phyloP scores from a whole-genome alignment of 805 yeast genomes.

The Pachysolen tannophilus region DNA sequence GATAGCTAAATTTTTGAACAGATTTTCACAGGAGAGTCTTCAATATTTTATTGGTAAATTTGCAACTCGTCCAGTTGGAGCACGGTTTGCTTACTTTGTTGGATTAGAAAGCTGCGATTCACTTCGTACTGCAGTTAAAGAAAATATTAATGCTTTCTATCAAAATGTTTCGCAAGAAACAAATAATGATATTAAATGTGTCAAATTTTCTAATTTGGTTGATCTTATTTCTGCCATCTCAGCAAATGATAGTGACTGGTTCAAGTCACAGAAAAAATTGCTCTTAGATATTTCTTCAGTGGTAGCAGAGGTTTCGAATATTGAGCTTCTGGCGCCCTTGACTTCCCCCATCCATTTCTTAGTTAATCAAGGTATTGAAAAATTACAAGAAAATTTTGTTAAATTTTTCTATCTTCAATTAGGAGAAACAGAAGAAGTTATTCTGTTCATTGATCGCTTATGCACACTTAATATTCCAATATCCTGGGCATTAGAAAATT shows the following conservation, averaged over 20 bases:
- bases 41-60: slow-evolving; percentile 63
- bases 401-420: slow-evolving; percentile 24
- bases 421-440: slow-evolving; percentile 27
- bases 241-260: slow-evolving; percentile 46
- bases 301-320: slow-evolving; percentile 33
- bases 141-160: slow-evolving; percentile 41
- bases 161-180: slow-evolving; percentile 40
- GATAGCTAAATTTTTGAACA: slow-evolving; percentile 73
- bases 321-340: slow-evolving; percentile 33
- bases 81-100: slow-evolving; percentile 60
- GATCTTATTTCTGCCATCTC: slow-evolving; percentile 54
- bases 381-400: slow-evolving; percentile 45
- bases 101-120: slow-evolving; percentile 44
- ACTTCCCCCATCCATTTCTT: slow-evolving; percentile 61
- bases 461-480: slow-evolving; percentile 38
- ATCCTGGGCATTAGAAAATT: slow-evolving; percentile 44
- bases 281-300: slow-evolving; percentile 34
- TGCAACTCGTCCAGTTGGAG: slow-evolving; percentile 55
- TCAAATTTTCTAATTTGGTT: slow-evolving; percentile 65
- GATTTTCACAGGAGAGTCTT: slow-evolving; percentile 71
- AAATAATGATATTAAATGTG: slow-evolving; percentile 44
- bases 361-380: slow-evolving; percentile 59
- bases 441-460: slow-evolving; percentile 34
- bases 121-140: slow-evolving; percentile 48
- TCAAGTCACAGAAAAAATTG: slow-evolving; percentile 38